These are phyloP conservation scores for Suhomyces kunorum DNA, from an alignment of 1,139 yeast species.

Conservation along the genomic window DNA sequence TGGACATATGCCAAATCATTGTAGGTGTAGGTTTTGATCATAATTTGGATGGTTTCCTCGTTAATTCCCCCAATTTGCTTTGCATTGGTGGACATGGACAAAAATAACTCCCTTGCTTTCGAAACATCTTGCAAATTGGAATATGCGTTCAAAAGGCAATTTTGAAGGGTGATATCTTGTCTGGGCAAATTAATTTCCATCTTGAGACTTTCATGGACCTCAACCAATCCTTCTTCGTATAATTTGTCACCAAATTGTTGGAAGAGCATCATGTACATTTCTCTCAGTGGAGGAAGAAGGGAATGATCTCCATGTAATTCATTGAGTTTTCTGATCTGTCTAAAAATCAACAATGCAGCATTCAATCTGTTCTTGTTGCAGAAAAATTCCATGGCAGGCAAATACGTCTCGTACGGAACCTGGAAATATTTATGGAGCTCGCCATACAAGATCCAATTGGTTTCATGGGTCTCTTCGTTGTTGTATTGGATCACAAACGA, in stretches of 20 bases:
- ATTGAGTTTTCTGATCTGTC: constrained; percentile 58
- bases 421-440: constrained; percentile 58
- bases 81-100: constrained; percentile 56
- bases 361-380: constrained; percentile 60
- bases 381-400: constrained; percentile 62
- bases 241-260: constrained; percentile 59
- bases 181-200: constrained; percentile 61
- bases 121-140: constrained; percentile 61
- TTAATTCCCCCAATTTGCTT: constrained; percentile 55
- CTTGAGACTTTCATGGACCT: constrained; percentile 64
- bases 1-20: constrained; percentile 60
- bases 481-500: constrained; percentile 46
- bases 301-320: constrained; percentile 52
- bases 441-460: constrained; percentile 67
- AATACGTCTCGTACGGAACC: constrained; percentile 61
- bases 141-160: constrained; percentile 67
- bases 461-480: constrained; percentile 44
- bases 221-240: constrained; percentile 69
- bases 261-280: constrained; percentile 64
- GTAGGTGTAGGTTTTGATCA: constrained; percentile 68
- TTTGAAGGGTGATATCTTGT: constrained; percentile 59
- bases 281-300: constrained; percentile 60
- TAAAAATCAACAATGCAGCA: constrained; percentile 64
- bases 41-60: constrained; percentile 67
- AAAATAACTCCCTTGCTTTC: constrained; percentile 62